A percentile compares a stretch with the other conserved stretches of the same genome.
These are phyloP conservation scores for Cyberlindnera suaveolens DNA, from an alignment of 805 yeast genomes.

Conservation along the genomic window DNA sequence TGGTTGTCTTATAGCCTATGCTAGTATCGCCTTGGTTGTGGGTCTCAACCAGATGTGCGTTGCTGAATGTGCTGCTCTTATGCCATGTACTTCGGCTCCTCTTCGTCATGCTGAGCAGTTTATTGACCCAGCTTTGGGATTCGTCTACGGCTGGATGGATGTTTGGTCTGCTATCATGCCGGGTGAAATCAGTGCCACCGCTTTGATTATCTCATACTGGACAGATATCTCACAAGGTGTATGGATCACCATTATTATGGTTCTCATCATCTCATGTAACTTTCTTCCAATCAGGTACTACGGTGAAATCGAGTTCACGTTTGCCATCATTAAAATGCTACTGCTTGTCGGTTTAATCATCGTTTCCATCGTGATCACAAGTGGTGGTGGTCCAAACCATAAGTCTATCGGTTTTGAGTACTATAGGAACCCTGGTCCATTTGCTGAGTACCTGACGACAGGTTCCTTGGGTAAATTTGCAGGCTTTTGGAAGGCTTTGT, in stretches of 20 bases:
- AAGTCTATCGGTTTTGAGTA: conserved; percentile 30
- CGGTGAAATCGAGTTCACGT: conserved; percentile 44
- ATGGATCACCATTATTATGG: conserved; percentile 36
- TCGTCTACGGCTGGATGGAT: conserved; percentile 38
- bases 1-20: conserved; percentile 29
- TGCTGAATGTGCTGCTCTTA: conserved; percentile 30
- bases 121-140: conserved; percentile 38
- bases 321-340: conserved; percentile 36
- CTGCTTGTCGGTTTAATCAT: conserved; percentile 43
- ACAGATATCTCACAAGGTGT: conserved; percentile 35
- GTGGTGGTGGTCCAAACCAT: conserved; percentile 39
- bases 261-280: conserved; percentile 30
- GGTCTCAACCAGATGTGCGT: conserved; percentile 35
- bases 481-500: conserved; percentile 52
- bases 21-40: conserved; percentile 28
- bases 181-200: conserved; percentile 39
- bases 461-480: conserved; percentile 48
- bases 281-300: conserved; percentile 33
- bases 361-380: conserved; percentile 36
- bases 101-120: conserved; percentile 31
- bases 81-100: conserved; percentile 33
- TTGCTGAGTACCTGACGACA: conserved; percentile 25
- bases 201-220: conserved; percentile 40
- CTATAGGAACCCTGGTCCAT: conserved; percentile 28
- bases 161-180: conserved; percentile 38